Evolutionary conservation across 768 basidiomycete genomes (phyloP), one percentile per base, ranked within the genome.

Genomic region (Lactifluus volemus): DNA sequence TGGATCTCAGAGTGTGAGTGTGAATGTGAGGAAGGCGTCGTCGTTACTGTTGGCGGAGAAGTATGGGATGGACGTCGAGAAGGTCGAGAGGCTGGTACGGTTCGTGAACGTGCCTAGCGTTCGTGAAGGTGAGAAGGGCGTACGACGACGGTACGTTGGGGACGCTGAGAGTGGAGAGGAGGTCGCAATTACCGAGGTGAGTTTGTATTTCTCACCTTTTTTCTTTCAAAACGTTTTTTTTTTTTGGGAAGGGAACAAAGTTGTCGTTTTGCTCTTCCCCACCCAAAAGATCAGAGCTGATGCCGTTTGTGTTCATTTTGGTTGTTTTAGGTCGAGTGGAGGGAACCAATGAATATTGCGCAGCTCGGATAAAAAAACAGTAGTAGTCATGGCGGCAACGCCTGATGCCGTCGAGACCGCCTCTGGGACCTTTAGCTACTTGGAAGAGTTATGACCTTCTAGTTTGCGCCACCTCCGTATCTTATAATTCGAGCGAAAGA

Each of bases 31-130:
- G n/a, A n/a, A n/a, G n/a, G n/a, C n/a, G n/a, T n/a, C n/a, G n/a
- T n/a, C n/a, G n/a, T n/a, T n/a, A n/a, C n/a, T 70, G n/a, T 72
- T 90, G 7, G 81, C 83, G 41, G 67, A 71, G 53, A 76, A 76
- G 67, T 84, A 84, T 68, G 79, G 73, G 6, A 69, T 92, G 30
- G 85, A 88, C 56, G 63, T 74, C 0, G 72, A 70, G 21, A 79
- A 76, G 61, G 63, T 92, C 38, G 77, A 81, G 52, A 75, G 70
- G 19, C 67, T 92, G 19, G 75, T 80, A 32, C 74, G 75, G 58
- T 77, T 78, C 68, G 79, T 92, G 68, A 89, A 76, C 67, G 83
- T 79, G 50, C 86, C 88, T 14, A 87, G 83, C 69, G 74, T 87
- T 6, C 77, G 79, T 50, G 73, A 75, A 55, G 74, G 72, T 2